Conservation (phyloP, 768 basidiomycete species). For the Filobasidium wieringae region DNA sequence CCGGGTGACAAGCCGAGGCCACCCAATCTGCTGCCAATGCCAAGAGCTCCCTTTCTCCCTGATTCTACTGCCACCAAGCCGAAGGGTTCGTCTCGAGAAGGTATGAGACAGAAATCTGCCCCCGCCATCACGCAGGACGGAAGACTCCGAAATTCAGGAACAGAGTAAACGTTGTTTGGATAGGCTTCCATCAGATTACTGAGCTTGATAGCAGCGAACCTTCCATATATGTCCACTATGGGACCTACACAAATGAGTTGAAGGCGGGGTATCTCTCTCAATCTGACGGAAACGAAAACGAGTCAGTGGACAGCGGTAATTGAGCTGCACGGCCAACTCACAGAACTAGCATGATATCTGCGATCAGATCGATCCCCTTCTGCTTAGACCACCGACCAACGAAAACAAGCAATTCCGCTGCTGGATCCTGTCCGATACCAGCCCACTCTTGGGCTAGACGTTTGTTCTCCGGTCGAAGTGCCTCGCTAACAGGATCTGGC, state of each 20-base stretch:
- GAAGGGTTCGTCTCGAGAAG: slow-evolving; percentile 91
- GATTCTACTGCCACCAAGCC: slow-evolving; percentile 93
- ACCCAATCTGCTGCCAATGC: slow-evolving; percentile 85
- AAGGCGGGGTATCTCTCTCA: slow-evolving; percentile 73
- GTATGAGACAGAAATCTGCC: slow-evolving; percentile 89
- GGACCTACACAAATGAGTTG: slow-evolving; percentile 84
- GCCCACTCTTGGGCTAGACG: slow-evolving; percentile 94
- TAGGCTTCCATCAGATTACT: slow-evolving; percentile 87
- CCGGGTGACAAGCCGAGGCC: slow-evolving; percentile 95
- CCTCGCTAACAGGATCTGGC: slow-evolving; percentile 69
- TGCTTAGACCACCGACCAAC: slow-evolving; percentile 98
- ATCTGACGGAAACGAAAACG: too few species aligned
- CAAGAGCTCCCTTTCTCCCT: slow-evolving; percentile 88
- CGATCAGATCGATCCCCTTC: slow-evolving; percentile 91
- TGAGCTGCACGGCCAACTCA: too few species aligned
- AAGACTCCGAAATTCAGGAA: slow-evolving; percentile 87
- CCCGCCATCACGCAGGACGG: slow-evolving; percentile 89
- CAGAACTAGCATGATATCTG: slow-evolving; percentile 81
- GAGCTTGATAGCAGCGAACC: slow-evolving; percentile 89
- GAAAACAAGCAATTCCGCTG: slow-evolving; percentile 85
- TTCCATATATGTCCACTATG: slow-evolving; percentile 87
- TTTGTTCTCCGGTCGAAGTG: slow-evolving; percentile 80
- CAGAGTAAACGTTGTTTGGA: slow-evolving; percentile 86
- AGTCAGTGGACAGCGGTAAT: too few species aligned
- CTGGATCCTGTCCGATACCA: slow-evolving; percentile 75